Conservation (phyloP, 2,329 filamentous ascomycete species). For the Aureobasidium sp. region DNA sequence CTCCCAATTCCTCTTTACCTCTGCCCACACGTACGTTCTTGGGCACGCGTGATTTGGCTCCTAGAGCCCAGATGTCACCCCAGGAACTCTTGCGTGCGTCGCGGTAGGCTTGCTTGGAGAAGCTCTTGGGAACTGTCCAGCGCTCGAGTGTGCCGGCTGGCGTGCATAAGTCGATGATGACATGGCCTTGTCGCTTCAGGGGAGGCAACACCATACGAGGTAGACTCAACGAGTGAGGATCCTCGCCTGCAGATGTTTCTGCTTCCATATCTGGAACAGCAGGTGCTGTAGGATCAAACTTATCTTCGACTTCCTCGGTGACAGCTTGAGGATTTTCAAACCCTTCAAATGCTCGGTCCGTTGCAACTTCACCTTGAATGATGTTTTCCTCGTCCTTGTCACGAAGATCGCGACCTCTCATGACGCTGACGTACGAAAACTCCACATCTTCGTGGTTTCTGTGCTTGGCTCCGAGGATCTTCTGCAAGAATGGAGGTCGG, state of each 20-base stretch:
- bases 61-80: conserved; percentile 94
- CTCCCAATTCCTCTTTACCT: conserved; percentile 13
- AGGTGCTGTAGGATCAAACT: conserved; percentile 14
- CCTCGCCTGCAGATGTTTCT: neutral
- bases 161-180: conserved; percentile 86
- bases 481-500: conserved; percentile 72
- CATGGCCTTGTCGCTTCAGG: conserved; percentile 79
- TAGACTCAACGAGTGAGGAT: conserved; percentile 50
- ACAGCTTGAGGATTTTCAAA: conserved; percentile 45
- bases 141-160: conserved; percentile 77
- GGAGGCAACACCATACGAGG: conserved; percentile 72
- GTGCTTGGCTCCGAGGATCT: conserved; percentile 57
- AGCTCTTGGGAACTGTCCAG: conserved; percentile 83
- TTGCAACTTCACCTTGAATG: conserved; percentile 47
- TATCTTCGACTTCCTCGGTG: neutral
- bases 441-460: conserved; percentile 84
- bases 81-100: conserved; percentile 84
- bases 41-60: conserved; percentile 72
- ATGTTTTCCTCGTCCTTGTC: conserved; percentile 23
- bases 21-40: conserved; percentile 53
- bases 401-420: conserved; percentile 60
- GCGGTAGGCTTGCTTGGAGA: conserved; percentile 72
- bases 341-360: conserved; percentile 61
- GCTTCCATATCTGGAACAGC: conserved; percentile 10
- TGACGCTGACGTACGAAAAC: conserved; percentile 82